These are phyloP conservation scores for Tympanopsis confertula DNA, from an alignment of 2,329 filamentous ascomycete genomes.

Conservation along the genomic window DNA sequence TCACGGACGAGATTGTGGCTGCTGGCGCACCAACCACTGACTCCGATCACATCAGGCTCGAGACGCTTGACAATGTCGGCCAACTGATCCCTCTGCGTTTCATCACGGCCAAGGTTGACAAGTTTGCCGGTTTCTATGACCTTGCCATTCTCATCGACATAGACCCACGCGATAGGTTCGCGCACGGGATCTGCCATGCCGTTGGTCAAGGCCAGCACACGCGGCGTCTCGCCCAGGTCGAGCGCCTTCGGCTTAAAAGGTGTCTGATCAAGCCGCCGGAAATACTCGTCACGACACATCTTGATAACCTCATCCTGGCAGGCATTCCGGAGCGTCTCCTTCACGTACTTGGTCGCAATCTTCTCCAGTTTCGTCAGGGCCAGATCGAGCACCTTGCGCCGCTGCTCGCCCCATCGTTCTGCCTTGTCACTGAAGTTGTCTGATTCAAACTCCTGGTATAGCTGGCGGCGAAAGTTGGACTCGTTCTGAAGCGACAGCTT, in stretches of 20 bases:
- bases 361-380: slow-evolving; percentile 73
- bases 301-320: slow-evolving; percentile 86
- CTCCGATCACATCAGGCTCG: slow-evolving; percentile 78
- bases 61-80: slow-evolving; percentile 68
- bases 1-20: slow-evolving; percentile 75
- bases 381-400: slow-evolving; percentile 71
- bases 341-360: slow-evolving; percentile 80
- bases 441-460: slow-evolving; percentile 77
- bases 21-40: slow-evolving; percentile 81
- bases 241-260: slow-evolving; percentile 92
- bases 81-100: slow-evolving; percentile 55
- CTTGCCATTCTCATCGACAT: slow-evolving; percentile 83
- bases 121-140: slow-evolving; percentile 85
- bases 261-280: slow-evolving; percentile 82
- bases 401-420: slow-evolving; percentile 86
- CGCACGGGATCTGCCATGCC: slow-evolving; percentile 63
- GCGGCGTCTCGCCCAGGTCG: slow-evolving; percentile 74
- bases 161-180: slow-evolving; percentile 81
- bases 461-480: slow-evolving; percentile 61
- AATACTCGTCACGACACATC: slow-evolving; percentile 78
- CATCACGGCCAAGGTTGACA: slow-evolving; percentile 63
- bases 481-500: slow-evolving; percentile 67
- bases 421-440: slow-evolving; percentile 93
- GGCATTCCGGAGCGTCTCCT: slow-evolving; percentile 83
- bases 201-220: slow-evolving; percentile 77